Evolutionary conservation across 192 early-diverging fungal genomes (phyloP), one percentile per base, ranked within the genome.

Genomic region (Rhizophagus prolifer): DNA sequence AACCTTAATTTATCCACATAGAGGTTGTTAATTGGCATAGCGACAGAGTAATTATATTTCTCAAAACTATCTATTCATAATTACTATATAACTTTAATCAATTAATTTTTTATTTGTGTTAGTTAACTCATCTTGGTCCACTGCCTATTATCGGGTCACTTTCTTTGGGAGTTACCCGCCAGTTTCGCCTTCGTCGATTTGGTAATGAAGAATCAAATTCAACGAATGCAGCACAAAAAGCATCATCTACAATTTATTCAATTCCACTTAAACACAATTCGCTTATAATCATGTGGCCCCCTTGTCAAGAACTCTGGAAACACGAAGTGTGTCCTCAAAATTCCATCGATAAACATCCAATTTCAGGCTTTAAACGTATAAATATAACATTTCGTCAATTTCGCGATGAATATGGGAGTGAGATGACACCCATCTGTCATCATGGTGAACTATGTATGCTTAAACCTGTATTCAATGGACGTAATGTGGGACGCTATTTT

Each of bases 1-100:
- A 38, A 38, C 36, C 36, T 38, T 38, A 38, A 7, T 38, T 38
- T 5, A 38, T 38, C 7, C 6, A 31, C 9, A 41, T 71, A 71
- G 83, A 85, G 61, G 81, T 70, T 28, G 83, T 85, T n/a, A 80
- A 80, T 4, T 82, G 81, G 79, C 83, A 85, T 50, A 81, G 81
- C 4, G 83, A 85, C 62, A 80, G 82, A 58, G 73, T 75, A 64
- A 68, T 26, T 61, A 23, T 12, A 61, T 61, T 25, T 26, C 10
- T 26, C 4, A n/a, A n/a, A 25, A n/a, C 8, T 61, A 25, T n/a
- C 21, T n/a, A 61, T 25, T 23, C n/a, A 23, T 9, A 61, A 61
- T 61, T 61, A 28, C 26, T 12, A 13, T 44, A 44, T 12, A 44
- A 44, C 10, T 2, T 44, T 38, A 44, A 44, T 44, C 9, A 44